These are phyloP conservation scores for Mycena maculata DNA, from an alignment of 768 basidiomycete species.

Conservation along the genomic window DNA sequence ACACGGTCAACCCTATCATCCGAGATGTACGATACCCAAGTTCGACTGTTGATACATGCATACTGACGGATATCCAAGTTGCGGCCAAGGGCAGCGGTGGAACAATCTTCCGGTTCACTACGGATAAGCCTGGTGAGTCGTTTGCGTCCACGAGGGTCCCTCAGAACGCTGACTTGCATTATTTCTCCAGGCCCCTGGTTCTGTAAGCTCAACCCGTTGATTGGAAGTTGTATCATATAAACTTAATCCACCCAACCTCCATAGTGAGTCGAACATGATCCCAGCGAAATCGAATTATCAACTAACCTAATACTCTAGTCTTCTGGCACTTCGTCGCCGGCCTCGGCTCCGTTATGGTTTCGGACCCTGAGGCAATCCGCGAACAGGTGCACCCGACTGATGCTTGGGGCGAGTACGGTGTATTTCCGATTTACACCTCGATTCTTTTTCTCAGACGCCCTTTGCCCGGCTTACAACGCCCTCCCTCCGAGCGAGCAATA, in stretches of 20 bases:
- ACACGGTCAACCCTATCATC: conserved; percentile 62
- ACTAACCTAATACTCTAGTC: conserved; percentile 10
- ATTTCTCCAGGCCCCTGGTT: conserved; percentile 40
- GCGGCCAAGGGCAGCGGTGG: conserved; percentile 34
- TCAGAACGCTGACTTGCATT: not conserved
- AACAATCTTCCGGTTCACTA: conserved; percentile 61
- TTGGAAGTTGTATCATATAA: not conserved
- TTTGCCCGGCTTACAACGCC: conserved; percentile 34
- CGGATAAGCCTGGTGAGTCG: conserved; percentile 62
- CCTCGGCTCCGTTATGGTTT: conserved; percentile 36
- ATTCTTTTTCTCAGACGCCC: too few species aligned
- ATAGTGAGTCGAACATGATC: conserved; percentile 21
- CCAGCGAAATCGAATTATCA: too few species aligned
- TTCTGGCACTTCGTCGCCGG: conserved; percentile 40
- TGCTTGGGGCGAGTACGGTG: too few species aligned
- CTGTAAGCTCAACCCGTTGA: conserved; percentile 16
- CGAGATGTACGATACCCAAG: conserved; percentile 35
- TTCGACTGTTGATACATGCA: not conserved
- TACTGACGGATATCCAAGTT: conserved; percentile 15
- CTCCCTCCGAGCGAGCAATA: conserved; percentile 26
- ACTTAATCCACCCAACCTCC: conserved; percentile 41
- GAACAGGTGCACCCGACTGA: conserved; percentile 23
- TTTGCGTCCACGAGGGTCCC: too few species aligned
- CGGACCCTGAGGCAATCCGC: conserved; percentile 20
- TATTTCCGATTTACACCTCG: too few species aligned